Base-by-base conservation (phyloP, 257 asterid species). In the Jaltomata sinuosa region DNA sequence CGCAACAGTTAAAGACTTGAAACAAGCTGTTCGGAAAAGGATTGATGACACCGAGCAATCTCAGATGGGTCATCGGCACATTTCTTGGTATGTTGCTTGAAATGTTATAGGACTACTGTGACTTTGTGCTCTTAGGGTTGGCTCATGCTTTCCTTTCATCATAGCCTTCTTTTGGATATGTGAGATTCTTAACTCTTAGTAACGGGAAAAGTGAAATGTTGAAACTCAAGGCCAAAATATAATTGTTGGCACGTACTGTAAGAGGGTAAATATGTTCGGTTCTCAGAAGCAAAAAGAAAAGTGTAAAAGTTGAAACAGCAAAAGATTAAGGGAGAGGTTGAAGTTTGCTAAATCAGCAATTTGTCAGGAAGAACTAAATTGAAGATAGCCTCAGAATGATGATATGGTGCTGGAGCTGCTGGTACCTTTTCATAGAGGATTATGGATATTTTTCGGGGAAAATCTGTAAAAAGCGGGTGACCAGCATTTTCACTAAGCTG, bases 31-130 rank as follows among this genome's bases (percentile, higher is more conserved):
- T 85, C 90, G 92, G 89, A 92, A 87, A 45, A 92, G 91, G 71
- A 90, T 93, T 85, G 91, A 89, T 49, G 94, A 91, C 8, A 86
- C 86, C 88, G 98, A 94, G 93, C 94, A 95, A 57, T 90, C 97
- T 36, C 86, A 81, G 53, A 94, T 95, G 99, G 99, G 99, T 8
- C 97, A 95, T 89, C 97, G 97, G 52, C 98, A 95, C 67, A 92
- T 95, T 87, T 95, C 98, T 83, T 95, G 99, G 98, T 94, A 86
- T 29, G 91, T 52, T 68, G 18, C 53, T 74, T 21, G 64, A 38
- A 80, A 19, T 72, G 22, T 54, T 11, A 4, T 8, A 19, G 18
- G 40, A 62, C 29, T 53, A 11, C 11, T 77, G 19, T 54, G 12
- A 31, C 71, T 21, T 61, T 18, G 21, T 76, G 14, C 1, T 10